A percentile compares a stretch with the other conserved stretches of the same genome.
Conservation (phyloP, 192 early-diverging fungal genomes). For the Gryganskiella cystojenkinii region DNA sequence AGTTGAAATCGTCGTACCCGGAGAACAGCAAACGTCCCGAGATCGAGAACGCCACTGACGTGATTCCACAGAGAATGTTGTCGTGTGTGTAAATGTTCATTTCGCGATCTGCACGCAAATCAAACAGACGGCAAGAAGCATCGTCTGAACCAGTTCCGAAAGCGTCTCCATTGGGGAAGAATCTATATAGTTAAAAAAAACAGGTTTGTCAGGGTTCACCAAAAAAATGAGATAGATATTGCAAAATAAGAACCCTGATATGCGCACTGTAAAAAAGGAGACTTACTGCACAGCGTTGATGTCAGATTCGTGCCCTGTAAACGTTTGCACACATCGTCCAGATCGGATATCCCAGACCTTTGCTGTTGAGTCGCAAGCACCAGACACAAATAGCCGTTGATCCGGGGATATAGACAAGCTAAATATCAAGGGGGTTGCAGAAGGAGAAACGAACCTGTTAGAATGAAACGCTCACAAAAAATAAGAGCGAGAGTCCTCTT, state of each 20-base stretch:
- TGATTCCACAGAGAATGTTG: constrained; percentile 98
- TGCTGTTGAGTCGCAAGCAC: constrained; percentile 97
- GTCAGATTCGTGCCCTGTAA: constrained; percentile 98
- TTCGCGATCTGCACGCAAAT: constrained; percentile 97
- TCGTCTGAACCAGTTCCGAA: constrained; percentile 99
- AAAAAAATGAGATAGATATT: not conserved
- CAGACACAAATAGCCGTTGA: constrained; percentile 97
- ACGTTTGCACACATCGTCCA: constrained; percentile 97
- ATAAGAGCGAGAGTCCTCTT: too few relatives aligned
- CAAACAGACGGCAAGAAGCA: constrained; percentile 97
- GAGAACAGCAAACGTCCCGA: constrained; percentile 97
- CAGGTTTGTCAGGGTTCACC: too few relatives aligned
- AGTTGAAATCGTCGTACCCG: constrained; percentile 99
- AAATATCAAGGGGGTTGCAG: constrained; percentile 3
- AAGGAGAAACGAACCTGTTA: constrained; percentile 3
- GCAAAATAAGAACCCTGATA: not conserved
- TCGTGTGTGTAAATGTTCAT: constrained; percentile 98
- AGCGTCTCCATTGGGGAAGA: constrained; percentile 99
- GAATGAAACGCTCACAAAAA: too few relatives aligned
- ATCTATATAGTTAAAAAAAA: constrained; percentile 57
- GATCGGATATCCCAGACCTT: constrained; percentile 99
- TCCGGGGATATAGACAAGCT: constrained; percentile 91
- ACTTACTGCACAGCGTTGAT: constrained; percentile 97
- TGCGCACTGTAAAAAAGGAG: not conserved
- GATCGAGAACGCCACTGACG: constrained; percentile 96